Conservation (phyloP, 148 eudicot species). For the Vaccinium corymbosum region DNA sequence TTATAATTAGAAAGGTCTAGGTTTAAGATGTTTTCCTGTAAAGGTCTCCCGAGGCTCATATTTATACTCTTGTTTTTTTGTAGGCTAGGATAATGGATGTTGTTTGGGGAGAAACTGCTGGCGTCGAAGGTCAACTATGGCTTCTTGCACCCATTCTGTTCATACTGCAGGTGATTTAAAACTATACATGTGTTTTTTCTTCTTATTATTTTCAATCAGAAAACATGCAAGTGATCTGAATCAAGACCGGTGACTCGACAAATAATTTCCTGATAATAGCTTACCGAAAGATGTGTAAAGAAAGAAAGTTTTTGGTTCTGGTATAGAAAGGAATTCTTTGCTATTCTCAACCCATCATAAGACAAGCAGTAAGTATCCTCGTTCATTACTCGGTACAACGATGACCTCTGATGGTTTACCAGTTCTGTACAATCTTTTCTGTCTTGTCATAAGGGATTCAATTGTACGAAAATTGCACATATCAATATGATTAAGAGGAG, state of each 20-base stretch:
- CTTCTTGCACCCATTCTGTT: conserved; percentile 38
- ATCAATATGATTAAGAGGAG: neutral
- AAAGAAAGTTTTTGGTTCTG: neutral
- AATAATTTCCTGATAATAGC: neutral
- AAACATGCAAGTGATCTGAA: neutral
- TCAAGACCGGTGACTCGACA: neutral
- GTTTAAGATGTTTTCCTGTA: neutral
- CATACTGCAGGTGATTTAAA: conserved; percentile 34
- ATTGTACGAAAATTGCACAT: neutral
- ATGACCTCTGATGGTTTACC: neutral
- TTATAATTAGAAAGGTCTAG: neutral
- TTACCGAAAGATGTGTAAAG: neutral
- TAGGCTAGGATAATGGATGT: conserved; percentile 66
- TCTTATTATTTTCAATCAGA: neutral
- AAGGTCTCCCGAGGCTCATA: neutral
- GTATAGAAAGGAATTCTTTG: neutral
- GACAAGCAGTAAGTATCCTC: neutral
- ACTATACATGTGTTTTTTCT: neutral
- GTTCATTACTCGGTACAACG: neutral
- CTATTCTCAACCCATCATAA: neutral
- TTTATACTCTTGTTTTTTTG: conserved; percentile 8
- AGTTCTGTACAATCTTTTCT: neutral
- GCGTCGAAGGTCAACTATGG: conserved; percentile 52
- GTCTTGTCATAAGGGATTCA: neutral
- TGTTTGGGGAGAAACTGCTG: conserved; percentile 72